Evolutionary conservation across 2,329 filamentous ascomycete genomes (phyloP), one percentile per base, ranked within the genome.

Genomic region (Microcyclospora tardicrescens): DNA sequence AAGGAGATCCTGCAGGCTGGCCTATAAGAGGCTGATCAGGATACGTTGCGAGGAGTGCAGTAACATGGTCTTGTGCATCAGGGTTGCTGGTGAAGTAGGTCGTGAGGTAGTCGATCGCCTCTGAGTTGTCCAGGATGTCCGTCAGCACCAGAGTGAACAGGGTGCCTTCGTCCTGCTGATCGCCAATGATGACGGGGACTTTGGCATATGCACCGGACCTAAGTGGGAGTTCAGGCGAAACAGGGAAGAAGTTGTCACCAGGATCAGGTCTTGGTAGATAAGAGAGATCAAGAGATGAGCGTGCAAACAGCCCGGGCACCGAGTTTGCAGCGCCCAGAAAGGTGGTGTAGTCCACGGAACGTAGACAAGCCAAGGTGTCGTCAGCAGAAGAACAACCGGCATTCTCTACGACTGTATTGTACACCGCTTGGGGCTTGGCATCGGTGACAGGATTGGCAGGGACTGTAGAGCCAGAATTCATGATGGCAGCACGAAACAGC

Each of bases 81-180:
- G 68, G 66, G 2, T 80, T 72, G 16, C 64, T 56, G 28, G 67
- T 58, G 64, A 54, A 56, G 63, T 74, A 81, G 36, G 73, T 54
- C 2, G 61, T 51, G 15, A 91, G 60, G 52, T 89, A 89, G 13
- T 69, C 61, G 28, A 75, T 67, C 0, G 87, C 48, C 5, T 75
- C 60, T 1, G 61, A 60, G 0, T 68, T 74, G 1, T 69, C 79
- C 9, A 73, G 81, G 36, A 87, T 62, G 55, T 86, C 84, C 27
- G 60, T 54, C 46, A 83, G 79, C 56, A 79, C 78, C 28, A 87
- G 65, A 5, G 77, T 67, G 54, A 87, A 85, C 2, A 87, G 59
- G 0, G 82, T 85, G 13, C 82, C 81, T 58, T 89, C 82, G 53
- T 89, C 83, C 63, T 87, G 81, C 58, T 85, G 80, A 53, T 84